Percentiles rank a stretch among this genome's conserved stretches.
phyloP scores from a whole-genome alignment of 495 filamentous ascomycete genomes.

The Penicillium mononematosum region DNA sequence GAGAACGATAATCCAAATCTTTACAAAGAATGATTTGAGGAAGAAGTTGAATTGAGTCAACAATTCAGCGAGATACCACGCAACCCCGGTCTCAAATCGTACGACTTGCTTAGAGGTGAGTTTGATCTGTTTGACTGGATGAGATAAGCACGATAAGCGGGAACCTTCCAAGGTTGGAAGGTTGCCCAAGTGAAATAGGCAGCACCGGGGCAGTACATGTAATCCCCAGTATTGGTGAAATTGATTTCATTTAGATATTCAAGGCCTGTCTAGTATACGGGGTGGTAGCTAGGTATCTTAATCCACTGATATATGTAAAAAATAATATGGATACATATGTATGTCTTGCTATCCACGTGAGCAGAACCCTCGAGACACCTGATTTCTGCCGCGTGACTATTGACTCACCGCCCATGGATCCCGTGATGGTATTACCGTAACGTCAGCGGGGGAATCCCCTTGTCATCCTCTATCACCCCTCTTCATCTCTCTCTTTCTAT shows the following conservation, averaged over 20 bases:
- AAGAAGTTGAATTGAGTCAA: slow-evolving; percentile 4
- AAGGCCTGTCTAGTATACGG: not conserved
- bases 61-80: slow-evolving; percentile 3
- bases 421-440: slow-evolving; percentile 36
- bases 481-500: slow-evolving; percentile 20
- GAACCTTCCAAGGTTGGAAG: too few species aligned
- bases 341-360: slow-evolving; percentile 19
- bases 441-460: slow-evolving; percentile 35
- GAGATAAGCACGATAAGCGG: slow-evolving; percentile 29
- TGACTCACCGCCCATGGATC: slow-evolving; percentile 35
- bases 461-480: slow-evolving; percentile 26
- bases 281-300: not conserved
- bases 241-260: not conserved
- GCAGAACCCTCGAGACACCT: not conserved
- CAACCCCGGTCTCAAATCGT: slow-evolving; percentile 13
- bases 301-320: not conserved
- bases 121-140: slow-evolving; percentile 35
- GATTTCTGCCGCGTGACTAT: slow-evolving; percentile 22
- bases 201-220: not conserved
- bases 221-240: not conserved
- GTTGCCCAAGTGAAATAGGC: not conserved
- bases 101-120: slow-evolving; percentile 16
- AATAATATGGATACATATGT: not conserved
- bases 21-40: not conserved
- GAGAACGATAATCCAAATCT: not conserved